These are phyloP conservation scores for Agaricus subrufescens DNA, from an alignment of 768 basidiomycete species.

Conservation along the genomic window DNA sequence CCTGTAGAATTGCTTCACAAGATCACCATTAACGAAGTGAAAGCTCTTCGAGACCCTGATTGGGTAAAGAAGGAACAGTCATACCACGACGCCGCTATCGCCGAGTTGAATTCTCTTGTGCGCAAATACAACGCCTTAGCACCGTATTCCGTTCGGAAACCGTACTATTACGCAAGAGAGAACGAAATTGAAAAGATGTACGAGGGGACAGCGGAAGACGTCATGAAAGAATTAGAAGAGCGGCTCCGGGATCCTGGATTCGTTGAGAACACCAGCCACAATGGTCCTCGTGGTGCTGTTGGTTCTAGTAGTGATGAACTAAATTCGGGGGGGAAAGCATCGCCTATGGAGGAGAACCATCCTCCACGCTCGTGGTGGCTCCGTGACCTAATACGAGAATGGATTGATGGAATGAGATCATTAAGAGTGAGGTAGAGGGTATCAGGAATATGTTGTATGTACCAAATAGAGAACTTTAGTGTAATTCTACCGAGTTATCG, in stretches of 20 bases:
- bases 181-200: slow-evolving; percentile 56
- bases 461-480: slow-evolving; percentile 9
- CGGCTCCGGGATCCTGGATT: slow-evolving; percentile 28
- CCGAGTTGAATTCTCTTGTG: slow-evolving; percentile 70
- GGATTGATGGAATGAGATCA: slow-evolving; percentile 16
- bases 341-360: slow-evolving; percentile 1
- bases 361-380: slow-evolving; percentile 14
- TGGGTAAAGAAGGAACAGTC: slow-evolving; percentile 67
- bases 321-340: background rate
- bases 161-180: slow-evolving; percentile 45
- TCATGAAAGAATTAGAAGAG: slow-evolving; percentile 25
- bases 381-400: slow-evolving; percentile 22
- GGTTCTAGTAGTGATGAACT: background rate
- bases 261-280: slow-evolving; percentile 8
- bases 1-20: slow-evolving; percentile 33
- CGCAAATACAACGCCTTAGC: slow-evolving; percentile 79
- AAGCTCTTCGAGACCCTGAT: slow-evolving; percentile 50
- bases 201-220: slow-evolving; percentile 45
- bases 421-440: slow-evolving; percentile 5
- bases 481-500: background rate
- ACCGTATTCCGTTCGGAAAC: slow-evolving; percentile 70
- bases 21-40: slow-evolving; percentile 30
- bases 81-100: slow-evolving; percentile 66
- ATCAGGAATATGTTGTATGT: background rate
- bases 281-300: slow-evolving; percentile 5